Evolutionary conservation across 345 rosid species (phyloP).

Genomic region (Orychophragmus violaceus): DNA sequence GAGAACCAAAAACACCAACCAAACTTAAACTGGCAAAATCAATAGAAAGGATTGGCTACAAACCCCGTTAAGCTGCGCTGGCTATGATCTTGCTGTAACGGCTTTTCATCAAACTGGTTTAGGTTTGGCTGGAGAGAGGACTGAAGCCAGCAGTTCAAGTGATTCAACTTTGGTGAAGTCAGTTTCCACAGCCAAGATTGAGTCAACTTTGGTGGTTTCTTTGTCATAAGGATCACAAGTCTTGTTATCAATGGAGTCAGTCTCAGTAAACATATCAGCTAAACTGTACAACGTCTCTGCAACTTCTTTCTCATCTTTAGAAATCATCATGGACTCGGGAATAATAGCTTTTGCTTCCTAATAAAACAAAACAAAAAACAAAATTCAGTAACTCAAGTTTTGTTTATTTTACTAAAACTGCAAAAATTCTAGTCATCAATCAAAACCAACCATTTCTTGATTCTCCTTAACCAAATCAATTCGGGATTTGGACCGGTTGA

Average conservation of each 20-base stretch:
- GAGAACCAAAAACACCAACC: not conserved
- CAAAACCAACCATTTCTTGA: slow-evolving; percentile 43
- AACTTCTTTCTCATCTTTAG: slow-evolving; percentile 95
- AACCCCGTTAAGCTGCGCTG: not conserved
- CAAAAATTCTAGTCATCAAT: not conserved
- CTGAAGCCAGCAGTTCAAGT: slow-evolving; percentile 15
- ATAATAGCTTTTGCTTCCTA: slow-evolving; percentile 15
- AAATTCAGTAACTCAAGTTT: not conserved
- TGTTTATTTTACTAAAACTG: not conserved
- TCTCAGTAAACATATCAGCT: slow-evolving; percentile 67
- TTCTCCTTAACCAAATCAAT: slow-evolving; percentile 37
- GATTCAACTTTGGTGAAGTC: slow-evolving; percentile 12
- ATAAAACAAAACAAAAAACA: not conserved
- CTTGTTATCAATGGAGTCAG: slow-evolving; percentile 19
- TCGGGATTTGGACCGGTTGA: slow-evolving; percentile 32
- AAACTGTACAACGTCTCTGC: slow-evolving; percentile 71
- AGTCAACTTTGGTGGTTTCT: slow-evolving; percentile 29
- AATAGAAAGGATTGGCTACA: slow-evolving; percentile 2
- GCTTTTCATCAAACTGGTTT: slow-evolving; percentile 28
- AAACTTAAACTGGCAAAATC: not conserved
- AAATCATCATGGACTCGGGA: slow-evolving; percentile 45
- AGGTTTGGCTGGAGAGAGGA: slow-evolving; percentile 21
- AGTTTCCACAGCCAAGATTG: slow-evolving; percentile 23
- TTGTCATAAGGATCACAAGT: slow-evolving; percentile 18
- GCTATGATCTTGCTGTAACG: slow-evolving; percentile 7